Evolutionary conservation across 306 rosid genomes (phyloP).

Genomic region (Sesbania bispinosa): DNA sequence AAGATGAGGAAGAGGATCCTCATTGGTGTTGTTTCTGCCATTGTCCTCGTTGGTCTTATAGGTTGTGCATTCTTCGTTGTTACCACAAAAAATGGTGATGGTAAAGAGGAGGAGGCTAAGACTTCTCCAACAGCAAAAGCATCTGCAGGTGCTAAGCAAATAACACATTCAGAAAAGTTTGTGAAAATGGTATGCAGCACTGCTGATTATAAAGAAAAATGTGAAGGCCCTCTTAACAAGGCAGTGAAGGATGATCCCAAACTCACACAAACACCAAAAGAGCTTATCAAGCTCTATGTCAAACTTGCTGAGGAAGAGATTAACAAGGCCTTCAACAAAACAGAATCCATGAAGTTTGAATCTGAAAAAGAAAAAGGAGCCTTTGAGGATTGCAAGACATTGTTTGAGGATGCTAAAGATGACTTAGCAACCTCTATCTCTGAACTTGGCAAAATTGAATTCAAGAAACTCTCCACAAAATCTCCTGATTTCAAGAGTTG

Average conservation of each 20-base stretch:
- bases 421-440: constrained; percentile 42
- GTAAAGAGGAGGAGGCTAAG: too few relatives aligned
- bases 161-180: constrained; percentile 8
- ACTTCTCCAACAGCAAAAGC: not conserved
- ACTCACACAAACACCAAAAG: constrained; percentile 44
- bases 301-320: constrained; percentile 39
- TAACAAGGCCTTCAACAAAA: constrained; percentile 39
- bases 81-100: not conserved
- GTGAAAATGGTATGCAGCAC: constrained; percentile 44
- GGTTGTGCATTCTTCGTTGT: constrained; percentile 34
- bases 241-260: constrained; percentile 10
- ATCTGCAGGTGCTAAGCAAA: not conserved
- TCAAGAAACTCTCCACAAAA: constrained; percentile 13
- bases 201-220: constrained; percentile 51
- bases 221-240: constrained; percentile 41
- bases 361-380: constrained; percentile 50
- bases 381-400: constrained; percentile 61
- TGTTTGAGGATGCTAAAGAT: constrained; percentile 47
- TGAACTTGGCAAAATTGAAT: not conserved
- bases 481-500: constrained; percentile 63
- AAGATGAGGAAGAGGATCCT: constrained; percentile 42
- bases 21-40: constrained; percentile 34
- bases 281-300: constrained; percentile 47
- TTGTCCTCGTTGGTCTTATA: constrained; percentile 35
- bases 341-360: constrained; percentile 13